phyloP scores from a whole-genome alignment of 75 land plant genomes.

The Chamaecyparis obtusa region DNA sequence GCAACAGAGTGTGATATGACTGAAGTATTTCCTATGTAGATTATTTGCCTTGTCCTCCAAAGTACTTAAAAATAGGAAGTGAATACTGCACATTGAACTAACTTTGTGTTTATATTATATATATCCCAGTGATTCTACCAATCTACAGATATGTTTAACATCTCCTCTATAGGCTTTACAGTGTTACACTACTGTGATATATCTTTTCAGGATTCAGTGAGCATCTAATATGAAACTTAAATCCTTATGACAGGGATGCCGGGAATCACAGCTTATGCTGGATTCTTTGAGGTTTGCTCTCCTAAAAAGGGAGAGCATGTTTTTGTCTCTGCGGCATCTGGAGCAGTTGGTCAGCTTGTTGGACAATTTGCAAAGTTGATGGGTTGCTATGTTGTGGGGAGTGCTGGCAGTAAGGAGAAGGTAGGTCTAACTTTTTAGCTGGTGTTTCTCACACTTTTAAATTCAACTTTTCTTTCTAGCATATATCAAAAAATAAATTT shows the following conservation, averaged over 20 bases:
- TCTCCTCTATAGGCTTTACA: neutral
- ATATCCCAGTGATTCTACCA: too few species aligned
- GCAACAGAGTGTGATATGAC: neutral
- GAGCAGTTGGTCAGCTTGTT: slow-evolving; percentile 77
- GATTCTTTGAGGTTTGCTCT: slow-evolving; percentile 40
- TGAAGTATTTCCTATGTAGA: neutral
- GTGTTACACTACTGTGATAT: neutral
- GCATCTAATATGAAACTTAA: neutral
- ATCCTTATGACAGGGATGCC: slow-evolving; percentile 43
- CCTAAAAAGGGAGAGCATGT: slow-evolving; percentile 55
- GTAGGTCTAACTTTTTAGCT: slow-evolving; percentile 13
- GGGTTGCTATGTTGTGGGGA: slow-evolving; percentile 69
- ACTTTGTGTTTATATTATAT: too few species aligned
- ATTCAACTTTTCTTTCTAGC: neutral
- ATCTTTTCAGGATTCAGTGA: neutral
- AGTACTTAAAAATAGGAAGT: neutral
- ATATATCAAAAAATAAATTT: neutral
- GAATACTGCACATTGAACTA: neutral
- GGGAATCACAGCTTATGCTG: slow-evolving; percentile 25
- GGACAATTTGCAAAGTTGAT: slow-evolving; percentile 59
- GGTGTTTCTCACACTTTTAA: neutral
- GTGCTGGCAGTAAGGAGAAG: slow-evolving; percentile 54
- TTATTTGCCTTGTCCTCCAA: neutral
- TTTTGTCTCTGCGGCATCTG: slow-evolving; percentile 68
- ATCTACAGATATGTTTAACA: neutral